Evolutionary conservation across 2,329 filamentous ascomycete genomes (phyloP).

Genomic region (Talaromyces albobiverticillius): DNA sequence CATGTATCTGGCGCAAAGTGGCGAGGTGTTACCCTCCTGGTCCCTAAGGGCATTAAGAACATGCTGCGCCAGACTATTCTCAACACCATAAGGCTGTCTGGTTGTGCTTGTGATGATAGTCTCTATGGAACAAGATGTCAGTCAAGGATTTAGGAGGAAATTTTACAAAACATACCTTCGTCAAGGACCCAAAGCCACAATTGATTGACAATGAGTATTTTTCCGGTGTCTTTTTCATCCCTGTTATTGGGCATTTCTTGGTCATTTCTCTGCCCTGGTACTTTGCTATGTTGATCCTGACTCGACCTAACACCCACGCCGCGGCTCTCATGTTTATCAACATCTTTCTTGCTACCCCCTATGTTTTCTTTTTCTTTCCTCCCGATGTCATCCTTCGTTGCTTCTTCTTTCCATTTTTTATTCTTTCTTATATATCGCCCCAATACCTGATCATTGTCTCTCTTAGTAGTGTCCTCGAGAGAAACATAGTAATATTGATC

Average conservation of each 20-base stretch:
- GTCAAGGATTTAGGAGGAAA: background rate
- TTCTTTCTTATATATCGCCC: constrained; percentile 4
- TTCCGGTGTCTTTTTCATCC: constrained; percentile 2
- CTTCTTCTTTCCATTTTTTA: background rate
- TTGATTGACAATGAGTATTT: constrained; percentile 20
- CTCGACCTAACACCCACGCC: no score
- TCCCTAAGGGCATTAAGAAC: constrained; percentile 1
- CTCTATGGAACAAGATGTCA: background rate
- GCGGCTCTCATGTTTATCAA: background rate
- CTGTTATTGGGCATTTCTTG: background rate
- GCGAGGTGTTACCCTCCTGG: background rate
- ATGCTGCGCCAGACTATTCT: constrained; percentile 7
- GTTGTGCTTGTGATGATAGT: constrained; percentile 17
- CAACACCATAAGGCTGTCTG: constrained; percentile 5
- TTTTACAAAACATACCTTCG: constrained; percentile 13
- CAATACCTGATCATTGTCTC: constrained; percentile 16
- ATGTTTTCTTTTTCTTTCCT: background rate
- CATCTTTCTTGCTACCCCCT: no score
- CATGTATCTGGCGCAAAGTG: constrained; percentile 1
- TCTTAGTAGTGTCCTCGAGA: constrained; percentile 7
- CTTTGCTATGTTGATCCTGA: no score
- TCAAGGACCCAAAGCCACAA: constrained; percentile 22
- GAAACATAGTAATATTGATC: constrained; percentile 18
- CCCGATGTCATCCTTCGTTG: background rate
- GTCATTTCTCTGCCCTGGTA: background rate